A percentile compares a stretch with the other conserved stretches of the same genome.
These are phyloP conservation scores for Chalaropsis ovoidea DNA, from an alignment of 2,329 filamentous ascomycete species.

Conservation along the genomic window DNA sequence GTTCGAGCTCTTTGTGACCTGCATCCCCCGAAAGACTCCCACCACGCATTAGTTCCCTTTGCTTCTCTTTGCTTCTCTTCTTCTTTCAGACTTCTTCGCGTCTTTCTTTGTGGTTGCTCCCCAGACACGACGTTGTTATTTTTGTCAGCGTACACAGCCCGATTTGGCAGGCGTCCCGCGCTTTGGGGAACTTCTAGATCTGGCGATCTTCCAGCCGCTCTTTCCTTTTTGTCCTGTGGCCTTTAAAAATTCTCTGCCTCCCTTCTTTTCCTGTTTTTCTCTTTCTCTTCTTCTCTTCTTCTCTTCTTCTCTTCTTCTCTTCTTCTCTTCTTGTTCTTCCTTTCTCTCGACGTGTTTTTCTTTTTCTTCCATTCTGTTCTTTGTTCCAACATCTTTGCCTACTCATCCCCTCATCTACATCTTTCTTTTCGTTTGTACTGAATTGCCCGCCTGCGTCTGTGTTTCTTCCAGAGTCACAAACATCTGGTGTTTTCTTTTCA, in stretches of 20 bases:
- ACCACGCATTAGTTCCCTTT: not conserved
- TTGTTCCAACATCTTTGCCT: constrained; percentile 17
- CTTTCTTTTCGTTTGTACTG: constrained; percentile 23
- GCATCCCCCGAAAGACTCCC: not conserved
- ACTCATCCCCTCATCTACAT: constrained; percentile 23
- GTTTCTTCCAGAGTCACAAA: not conserved
- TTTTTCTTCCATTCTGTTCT: constrained; percentile 25
- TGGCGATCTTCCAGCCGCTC: constrained; percentile 8
- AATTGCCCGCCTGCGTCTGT: not conserved
- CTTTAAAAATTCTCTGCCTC: constrained; percentile 12
- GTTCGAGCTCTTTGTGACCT: not conserved
- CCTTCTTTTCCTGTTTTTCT: constrained; percentile 5
- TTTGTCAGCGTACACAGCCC: not conserved
- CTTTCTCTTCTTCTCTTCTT: not conserved
- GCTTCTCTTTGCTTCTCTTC: not conserved
- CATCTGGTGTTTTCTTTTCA: not conserved
- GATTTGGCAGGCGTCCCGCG: not conserved
- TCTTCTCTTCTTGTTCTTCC: not conserved
- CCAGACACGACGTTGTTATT: not conserved
- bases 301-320: not conserved
- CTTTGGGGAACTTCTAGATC: constrained; percentile 4
- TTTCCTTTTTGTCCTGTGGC: not conserved
- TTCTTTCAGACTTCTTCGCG: not conserved
- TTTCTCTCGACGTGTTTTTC: constrained; percentile 22
- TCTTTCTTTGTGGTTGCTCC: not conserved